Base-by-base conservation (phyloP, 352 stramenopile genomes). In the Aphanomyces astaci region DNA sequence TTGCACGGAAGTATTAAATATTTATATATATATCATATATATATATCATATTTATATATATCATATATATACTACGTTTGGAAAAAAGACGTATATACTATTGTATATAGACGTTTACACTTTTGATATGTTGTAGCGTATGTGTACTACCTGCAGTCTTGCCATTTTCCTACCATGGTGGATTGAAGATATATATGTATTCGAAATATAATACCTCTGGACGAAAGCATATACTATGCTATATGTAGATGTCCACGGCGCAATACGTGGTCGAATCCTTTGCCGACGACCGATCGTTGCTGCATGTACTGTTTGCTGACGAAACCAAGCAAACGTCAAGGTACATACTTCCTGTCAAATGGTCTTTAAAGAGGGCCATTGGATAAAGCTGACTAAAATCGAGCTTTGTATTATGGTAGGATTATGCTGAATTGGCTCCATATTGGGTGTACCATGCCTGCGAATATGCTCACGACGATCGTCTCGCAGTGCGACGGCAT, bases 401-500 rank as follows among this genome's bases (percentile, higher is more conserved):
- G 9, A 49, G 22, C 22, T 55, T 55, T 2, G 7, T 55, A 25
- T 22, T 15, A 15, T 55, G 0, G 27, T 55, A 59, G 56, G 22
- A 64, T 49, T n/a, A 53, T 64, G 40, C 48, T 51, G 17, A 66
- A 56, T 33, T 94, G 86, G 86, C 68, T 94, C 0, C 74, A 92
- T 43, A 51, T 94, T 24, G 70, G 87, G 15, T 91, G 90, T 39
- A 36, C 75, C 27, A 52, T 94, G 17, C 72, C 82, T 7, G 90
- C 81, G 10, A 74, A 86, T 40, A 70, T 81, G 24, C 75, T 94
- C 27, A 92, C 86, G 4, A 80, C 78, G 0, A 77, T 76, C 33
- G 82, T 86, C 22, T 84, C 82, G 1, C 68, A 70, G 0, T 89
- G 78, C 30, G 60, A 71, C 15, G 84, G 84, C 0, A 91, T 94